Conservation (phyloP, 495 filamentous ascomycete genomes). For the Platismatia glauca region DNA sequence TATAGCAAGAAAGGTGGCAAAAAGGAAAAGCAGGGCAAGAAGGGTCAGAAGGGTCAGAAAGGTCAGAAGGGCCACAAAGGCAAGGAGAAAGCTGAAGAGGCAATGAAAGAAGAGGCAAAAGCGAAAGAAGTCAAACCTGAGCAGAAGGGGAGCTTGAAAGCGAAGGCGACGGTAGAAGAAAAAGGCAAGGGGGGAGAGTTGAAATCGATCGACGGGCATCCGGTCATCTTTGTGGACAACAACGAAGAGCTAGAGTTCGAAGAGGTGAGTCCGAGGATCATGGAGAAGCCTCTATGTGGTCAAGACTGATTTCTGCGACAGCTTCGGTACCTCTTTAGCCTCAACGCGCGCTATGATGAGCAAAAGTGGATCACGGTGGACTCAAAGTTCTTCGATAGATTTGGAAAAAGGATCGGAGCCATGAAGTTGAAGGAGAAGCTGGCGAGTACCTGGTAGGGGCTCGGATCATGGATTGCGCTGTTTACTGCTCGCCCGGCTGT, state of each 20-base stretch:
- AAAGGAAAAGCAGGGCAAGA: constrained; percentile 4
- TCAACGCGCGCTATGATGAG: constrained; percentile 13
- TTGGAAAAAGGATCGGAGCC: constrained; percentile 20
- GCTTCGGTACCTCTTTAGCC: constrained; percentile 15
- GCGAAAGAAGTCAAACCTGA: background rate
- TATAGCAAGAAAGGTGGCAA: background rate
- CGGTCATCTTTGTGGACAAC: constrained; percentile 18
- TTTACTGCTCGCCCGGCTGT: background rate
- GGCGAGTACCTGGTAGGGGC: background rate
- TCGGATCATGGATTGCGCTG: background rate
- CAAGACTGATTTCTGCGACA: background rate
- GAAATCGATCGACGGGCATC: constrained; percentile 11
- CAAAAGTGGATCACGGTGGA: constrained; percentile 21
- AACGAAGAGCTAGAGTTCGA: constrained; percentile 14
- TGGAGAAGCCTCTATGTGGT: background rate
- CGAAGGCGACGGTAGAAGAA: background rate
- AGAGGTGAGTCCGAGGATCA: constrained; percentile 17
- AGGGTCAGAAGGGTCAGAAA: constrained; percentile 6
- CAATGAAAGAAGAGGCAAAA: background rate
- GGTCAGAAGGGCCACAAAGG: constrained; percentile 1
- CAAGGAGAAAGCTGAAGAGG: background rate
- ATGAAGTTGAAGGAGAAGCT: constrained; percentile 17
- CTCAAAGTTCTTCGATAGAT: constrained; percentile 23
- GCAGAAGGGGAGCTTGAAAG: constrained; percentile 4
- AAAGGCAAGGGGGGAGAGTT: constrained; percentile 1